These are phyloP conservation scores for Chlamydomonas applanata DNA, from an alignment of 139 green algal genomes.

Conservation along the genomic window DNA sequence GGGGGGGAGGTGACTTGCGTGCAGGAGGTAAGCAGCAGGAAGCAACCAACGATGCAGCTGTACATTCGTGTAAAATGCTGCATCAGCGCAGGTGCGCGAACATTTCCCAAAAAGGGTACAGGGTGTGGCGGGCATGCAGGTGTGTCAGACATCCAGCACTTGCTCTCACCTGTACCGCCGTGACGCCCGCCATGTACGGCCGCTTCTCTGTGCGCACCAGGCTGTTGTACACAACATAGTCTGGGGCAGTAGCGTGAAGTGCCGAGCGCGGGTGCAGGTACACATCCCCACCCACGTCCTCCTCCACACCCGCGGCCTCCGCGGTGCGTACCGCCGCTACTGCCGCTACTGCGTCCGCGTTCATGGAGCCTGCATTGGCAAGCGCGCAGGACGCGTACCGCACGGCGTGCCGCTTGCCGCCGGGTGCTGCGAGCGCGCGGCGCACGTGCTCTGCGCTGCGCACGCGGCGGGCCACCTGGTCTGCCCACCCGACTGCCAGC, in stretches of 20 bases:
- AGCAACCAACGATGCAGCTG: too few species aligned
- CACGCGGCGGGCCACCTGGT: slow-evolving; percentile 59
- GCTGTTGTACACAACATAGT: slow-evolving; percentile 78
- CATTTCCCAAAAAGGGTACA: neutral
- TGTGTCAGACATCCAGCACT: too few species aligned
- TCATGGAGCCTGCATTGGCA: neutral
- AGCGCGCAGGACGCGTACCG: slow-evolving; percentile 54
- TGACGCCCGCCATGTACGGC: slow-evolving; percentile 82
- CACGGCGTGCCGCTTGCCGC: slow-evolving; percentile 49
- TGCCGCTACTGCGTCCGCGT: neutral
- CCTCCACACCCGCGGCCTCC: neutral
- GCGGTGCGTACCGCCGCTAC: neutral
- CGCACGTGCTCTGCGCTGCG: slow-evolving; percentile 26
- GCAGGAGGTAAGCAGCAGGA: too few species aligned
- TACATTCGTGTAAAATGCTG: neutral
- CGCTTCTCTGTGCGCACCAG: slow-evolving; percentile 80
- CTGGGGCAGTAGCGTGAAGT: slow-evolving; percentile 59
- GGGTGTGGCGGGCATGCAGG: neutral
- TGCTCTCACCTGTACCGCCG: slow-evolving; percentile 55
- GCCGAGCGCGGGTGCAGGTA: slow-evolving; percentile 87
- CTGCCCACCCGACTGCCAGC: slow-evolving; percentile 85
- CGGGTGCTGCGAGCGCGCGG: neutral
- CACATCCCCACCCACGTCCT: slow-evolving; percentile 48
- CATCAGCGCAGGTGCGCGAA: neutral
- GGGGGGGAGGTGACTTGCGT: too few species aligned